A percentile compares a stretch with the other conserved stretches of the same genome.
Evolutionary conservation across 2,329 filamentous ascomycete genomes (phyloP).

Genomic region (Dothiorella sarmentorum): DNA sequence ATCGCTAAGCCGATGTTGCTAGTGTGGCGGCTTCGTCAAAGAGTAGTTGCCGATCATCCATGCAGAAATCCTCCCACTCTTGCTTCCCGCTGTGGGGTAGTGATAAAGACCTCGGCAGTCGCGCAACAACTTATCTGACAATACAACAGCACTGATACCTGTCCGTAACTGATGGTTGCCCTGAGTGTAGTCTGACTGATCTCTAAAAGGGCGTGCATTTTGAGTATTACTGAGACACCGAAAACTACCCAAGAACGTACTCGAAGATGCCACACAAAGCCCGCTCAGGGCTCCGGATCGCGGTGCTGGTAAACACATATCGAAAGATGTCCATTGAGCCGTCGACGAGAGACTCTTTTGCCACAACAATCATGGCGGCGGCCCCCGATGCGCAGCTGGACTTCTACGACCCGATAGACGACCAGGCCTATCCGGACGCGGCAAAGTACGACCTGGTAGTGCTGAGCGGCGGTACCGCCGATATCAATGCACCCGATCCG

Average conservation of each 20-base stretch:
- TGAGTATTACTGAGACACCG: not conserved
- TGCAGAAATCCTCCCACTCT: constrained; percentile 1
- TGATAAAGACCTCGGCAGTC: constrained; percentile 10
- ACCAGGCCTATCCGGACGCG: not conserved
- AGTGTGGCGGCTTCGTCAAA: not conserved
- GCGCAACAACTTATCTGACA: not conserved
- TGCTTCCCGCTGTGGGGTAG: not conserved
- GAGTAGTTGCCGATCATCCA: not conserved
- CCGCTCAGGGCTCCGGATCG: not conserved
- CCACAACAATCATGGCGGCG: not conserved
- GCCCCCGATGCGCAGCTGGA: not conserved
- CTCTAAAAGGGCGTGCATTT: not conserved
- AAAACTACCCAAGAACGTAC: not conserved
- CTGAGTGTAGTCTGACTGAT: too few relatives aligned
- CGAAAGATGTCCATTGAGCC: not conserved
- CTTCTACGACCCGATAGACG: constrained; percentile 17
- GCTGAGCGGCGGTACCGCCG: constrained; percentile 14
- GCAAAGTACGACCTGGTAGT: constrained; percentile 3
- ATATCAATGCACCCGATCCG: constrained; percentile 14
- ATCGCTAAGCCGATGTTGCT: not conserved
- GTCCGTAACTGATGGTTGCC: not conserved
- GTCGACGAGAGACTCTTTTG: not conserved
- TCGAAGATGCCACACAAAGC: constrained; percentile 5
- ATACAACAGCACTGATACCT: not conserved
- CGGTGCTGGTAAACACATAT: constrained; percentile 5